Evolutionary conservation across 257 asterid genomes (phyloP), one percentile per base, ranked within the genome.

Genomic region (Solanum sitiens): DNA sequence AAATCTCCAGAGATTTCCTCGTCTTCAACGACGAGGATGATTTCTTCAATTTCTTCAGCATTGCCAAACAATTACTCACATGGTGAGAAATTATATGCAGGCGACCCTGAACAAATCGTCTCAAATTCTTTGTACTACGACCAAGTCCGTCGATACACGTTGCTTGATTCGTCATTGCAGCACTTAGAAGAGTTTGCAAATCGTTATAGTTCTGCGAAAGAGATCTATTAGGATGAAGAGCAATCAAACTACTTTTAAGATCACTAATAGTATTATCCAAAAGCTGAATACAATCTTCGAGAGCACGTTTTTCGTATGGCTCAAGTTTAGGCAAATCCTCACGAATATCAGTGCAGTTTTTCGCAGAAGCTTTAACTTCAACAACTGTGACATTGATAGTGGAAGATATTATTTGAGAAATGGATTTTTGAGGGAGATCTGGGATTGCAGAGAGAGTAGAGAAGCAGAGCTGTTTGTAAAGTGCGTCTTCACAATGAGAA

Each of bases 61-160:
- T 90, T 44, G 99, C 98, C 30, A 97, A 92, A 23, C 98, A 88
- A 70, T 97, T 97, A 91, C 99, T 97, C 73, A 96, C 87, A 86
- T 96, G 99, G 70, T 85, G 92, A 53, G 99, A 88, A 89, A 97
- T 97, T 65, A 89, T 87, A 9, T 88, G 87, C 42, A 96, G 87
- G 73, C 96, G 77, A 3, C 91, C 91, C 83, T 97, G 91, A 12
- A 97, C 91, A 74, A 87, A 88, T 2, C 88, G 89, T 83, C 98
- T 93, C 2, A 98, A 91, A 61, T 91, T 89, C 89, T 92, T 94
- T 72, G 87, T 89, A 71, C 94, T 87, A 88, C 88, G 93, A 7
- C 95, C 98, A 84, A 97, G 94, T 0, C 99, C 99, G 75, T 96
- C 99, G 39, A 97, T 97, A 89, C 99, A 97, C 33, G 99, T 97